Evolutionary conservation across 2,329 filamentous ascomycete genomes (phyloP), one percentile per base, ranked within the genome.

Genomic region (Juglanconis sp.): DNA sequence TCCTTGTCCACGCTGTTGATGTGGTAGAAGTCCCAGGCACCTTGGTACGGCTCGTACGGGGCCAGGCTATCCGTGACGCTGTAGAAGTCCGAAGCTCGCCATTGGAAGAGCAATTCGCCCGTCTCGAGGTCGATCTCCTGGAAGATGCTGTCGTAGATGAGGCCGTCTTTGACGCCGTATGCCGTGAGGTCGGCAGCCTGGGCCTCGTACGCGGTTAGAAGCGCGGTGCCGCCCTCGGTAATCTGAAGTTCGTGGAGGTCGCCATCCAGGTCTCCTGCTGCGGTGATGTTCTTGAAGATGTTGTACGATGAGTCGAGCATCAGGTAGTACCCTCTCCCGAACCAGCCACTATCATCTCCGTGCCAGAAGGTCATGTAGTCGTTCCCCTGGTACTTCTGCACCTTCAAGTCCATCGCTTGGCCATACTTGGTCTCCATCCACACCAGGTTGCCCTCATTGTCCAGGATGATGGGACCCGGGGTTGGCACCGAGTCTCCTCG

Each of bases 221-320:
- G 68, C 24, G 74, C 74, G 1, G 75, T 77, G 38, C 72, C 73
- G 54, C 76, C 67, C 0, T 68, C 58, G 1, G 77, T 80, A n/a
- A 80, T 66, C 15, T 70, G 67, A 60, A 79, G 74, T 52, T 79
- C 76, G 64, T 80, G 78, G 48, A 77, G 69, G 57, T 81, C 62
- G 15, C 56, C 74, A 7, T 70, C 71, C 9, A 68, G 59, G 63
- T 67, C 38, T 68, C 65, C 36, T 59, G 62, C 53, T 3, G 69
- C 70, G 56, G 69, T 52, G 30, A 65, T 42, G 2, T 50, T 57
- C 52, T 65, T 63, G 56, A 65, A 59, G n/a, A 65, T 47, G 32
- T 65, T 51, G 53, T 65, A 65, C 3, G 56, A 53, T n/a, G 58
- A 56, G 34, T 65, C 64, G 31, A 63, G 38, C 44, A 64, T 53